These are phyloP conservation scores for Chaetomidium leptoderma DNA, from an alignment of 495 filamentous ascomycete species.

Conservation along the genomic window DNA sequence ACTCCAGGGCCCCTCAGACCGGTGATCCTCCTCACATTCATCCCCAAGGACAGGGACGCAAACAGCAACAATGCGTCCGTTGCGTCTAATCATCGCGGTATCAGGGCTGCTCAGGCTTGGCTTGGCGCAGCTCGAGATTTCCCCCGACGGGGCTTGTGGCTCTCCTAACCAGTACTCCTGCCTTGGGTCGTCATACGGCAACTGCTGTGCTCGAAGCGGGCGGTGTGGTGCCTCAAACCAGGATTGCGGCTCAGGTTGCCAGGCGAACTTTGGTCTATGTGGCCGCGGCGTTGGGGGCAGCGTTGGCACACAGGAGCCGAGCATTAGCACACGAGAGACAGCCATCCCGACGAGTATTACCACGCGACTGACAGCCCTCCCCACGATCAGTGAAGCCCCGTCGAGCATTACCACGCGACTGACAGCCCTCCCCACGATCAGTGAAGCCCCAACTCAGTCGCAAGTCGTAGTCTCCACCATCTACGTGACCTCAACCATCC, in stretches of 20 bases:
- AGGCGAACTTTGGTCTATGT: neutral
- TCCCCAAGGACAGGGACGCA: neutral
- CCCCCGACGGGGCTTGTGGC: neutral
- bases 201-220: neutral
- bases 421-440: neutral
- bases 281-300: neutral
- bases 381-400: no score
- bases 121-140: neutral
- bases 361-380: neutral
- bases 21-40: neutral
- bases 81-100: neutral
- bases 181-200: neutral
- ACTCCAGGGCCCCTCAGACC: no score
- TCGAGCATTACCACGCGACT: neutral
- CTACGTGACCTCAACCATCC: neutral
- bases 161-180: neutral
- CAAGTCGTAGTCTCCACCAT: neutral
- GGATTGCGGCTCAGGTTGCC: neutral
- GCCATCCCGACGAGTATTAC: neutral
- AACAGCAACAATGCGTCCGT: neutral
- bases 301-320: neutral
- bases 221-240: neutral
- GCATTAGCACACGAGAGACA: neutral
- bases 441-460: no score
- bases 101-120: neutral